Conservation (phyloP, 106 monocot species). For the Agapanthus africanus region DNA sequence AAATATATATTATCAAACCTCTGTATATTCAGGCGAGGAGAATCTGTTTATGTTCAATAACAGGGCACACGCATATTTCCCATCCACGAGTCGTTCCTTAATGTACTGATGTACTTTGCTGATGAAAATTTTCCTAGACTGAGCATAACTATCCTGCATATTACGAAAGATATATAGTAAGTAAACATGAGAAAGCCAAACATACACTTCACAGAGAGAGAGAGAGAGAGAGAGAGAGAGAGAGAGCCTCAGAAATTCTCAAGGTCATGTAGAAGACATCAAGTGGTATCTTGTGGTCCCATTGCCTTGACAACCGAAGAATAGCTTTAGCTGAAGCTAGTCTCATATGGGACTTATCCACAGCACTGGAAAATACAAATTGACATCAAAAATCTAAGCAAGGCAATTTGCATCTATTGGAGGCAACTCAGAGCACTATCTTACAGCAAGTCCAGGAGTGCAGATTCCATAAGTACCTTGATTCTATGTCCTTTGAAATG, state of each 20-base stretch:
- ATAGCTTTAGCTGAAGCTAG: conserved; percentile 92
- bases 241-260: conserved; percentile 63
- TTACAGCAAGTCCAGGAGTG: no score
- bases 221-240: conserved; percentile 1
- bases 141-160: conserved; percentile 60
- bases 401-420: neutral
- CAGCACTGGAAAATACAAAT: conserved; percentile 35
- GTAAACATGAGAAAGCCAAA: neutral
- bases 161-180: neutral
- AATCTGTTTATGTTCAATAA: conserved; percentile 54
- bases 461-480: conserved; percentile 42
- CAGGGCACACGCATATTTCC: conserved; percentile 91
- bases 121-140: conserved; percentile 71
- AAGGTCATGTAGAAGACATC: conserved; percentile 79
- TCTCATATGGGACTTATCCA: conserved; percentile 83
- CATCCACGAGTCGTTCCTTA: conserved; percentile 78
- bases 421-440: no score
- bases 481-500: conserved; percentile 52
- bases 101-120: conserved; percentile 84
- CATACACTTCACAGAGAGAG: neutral
- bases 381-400: conserved; percentile 4
- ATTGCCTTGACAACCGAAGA: conserved; percentile 85
- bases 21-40: conserved; percentile 51
- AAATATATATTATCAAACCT: conserved; percentile 41
- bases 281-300: conserved; percentile 83